Base-by-base conservation (phyloP, 768 basidiomycete genomes). In the Rubroboletus satanas region DNA sequence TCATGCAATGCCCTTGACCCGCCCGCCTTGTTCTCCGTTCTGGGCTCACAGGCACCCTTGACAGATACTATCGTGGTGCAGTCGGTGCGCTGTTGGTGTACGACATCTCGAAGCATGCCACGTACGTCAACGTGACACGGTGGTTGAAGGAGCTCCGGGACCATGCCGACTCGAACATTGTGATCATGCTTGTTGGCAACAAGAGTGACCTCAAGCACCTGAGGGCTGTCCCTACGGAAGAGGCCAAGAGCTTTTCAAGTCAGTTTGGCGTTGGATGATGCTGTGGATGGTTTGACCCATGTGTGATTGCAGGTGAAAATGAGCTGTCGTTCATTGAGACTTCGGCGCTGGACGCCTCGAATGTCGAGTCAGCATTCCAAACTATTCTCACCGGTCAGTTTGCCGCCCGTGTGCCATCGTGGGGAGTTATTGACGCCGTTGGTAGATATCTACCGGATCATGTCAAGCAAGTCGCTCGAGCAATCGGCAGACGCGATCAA, bases 151-250 rank as follows among this genome's bases (percentile, higher is more conserved):
- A 98, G 73, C 80, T 98, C 47, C 84, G 94, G 57, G 94, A 98
- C 71, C 94, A 98, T 67, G 94, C 95, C 51, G 87, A 90, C 68
- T 86, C 88, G 51, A 93, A 89, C 77, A 93, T 93, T 56, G 92
- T 91, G 49, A 96, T 96, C 69, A 94, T 94, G 92, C 82, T 95
- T 37, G 93, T 96, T 11, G 93, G 93, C 12, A 98, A 98, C 80
- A 98, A 99, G 87, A 94, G 92, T 71, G 97, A 99, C 82, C 85
- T 99, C 80, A 94, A 97, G 76, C 97, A 98, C 71, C 73, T 98
- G 65, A 78, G 97, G 60, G 96, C 95, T 41, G 95, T 98, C 37
- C 88, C 96, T 32, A 98, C 95, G 31, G 97, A 99, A 47, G 97
- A 99, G 78, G 96, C 95, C 46, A 97, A 92, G 79, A 77, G 77